phyloP scores from a whole-genome alignment of 1,284 basidiomycete genomes.

The Agaricales sp. region DNA sequence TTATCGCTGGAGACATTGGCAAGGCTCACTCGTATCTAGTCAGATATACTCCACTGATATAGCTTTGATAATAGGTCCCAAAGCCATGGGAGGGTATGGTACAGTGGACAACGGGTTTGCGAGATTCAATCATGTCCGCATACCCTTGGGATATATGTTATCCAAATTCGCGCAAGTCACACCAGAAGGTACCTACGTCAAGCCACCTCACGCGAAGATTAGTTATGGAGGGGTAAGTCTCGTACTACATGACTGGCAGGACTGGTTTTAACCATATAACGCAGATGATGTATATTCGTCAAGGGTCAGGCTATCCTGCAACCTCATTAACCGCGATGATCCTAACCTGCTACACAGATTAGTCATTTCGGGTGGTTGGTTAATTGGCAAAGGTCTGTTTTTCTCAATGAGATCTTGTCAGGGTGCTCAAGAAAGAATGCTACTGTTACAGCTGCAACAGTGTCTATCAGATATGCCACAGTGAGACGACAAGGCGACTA shows the following conservation, averaged over 20 bases:
- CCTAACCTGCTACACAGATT: conserved; percentile 28
- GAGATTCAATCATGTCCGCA: conserved; percentile 57
- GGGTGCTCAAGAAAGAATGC: conserved; percentile 1
- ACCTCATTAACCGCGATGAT: neutral
- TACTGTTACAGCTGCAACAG: conserved; percentile 44
- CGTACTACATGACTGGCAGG: too few species aligned
- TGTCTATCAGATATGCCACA: conserved; percentile 66
- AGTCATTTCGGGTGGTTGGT: conserved; percentile 49
- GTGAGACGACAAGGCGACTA: conserved; percentile 61
- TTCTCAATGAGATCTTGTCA: neutral
- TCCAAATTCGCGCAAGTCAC: conserved; percentile 67
- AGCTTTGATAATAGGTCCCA: conserved; percentile 40
- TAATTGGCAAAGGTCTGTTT: conserved; percentile 51
- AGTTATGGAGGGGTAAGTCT: conserved; percentile 71
- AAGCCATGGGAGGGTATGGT: conserved; percentile 44
- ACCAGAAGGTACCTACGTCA: conserved; percentile 53
- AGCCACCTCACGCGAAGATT: conserved; percentile 65
- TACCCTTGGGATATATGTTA: conserved; percentile 70
- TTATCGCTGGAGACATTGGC: conserved; percentile 71
- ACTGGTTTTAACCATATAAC: too few species aligned
- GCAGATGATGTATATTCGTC: conserved; percentile 67
- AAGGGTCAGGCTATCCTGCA: conserved; percentile 27
- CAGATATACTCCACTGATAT: neutral
- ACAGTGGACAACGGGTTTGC: conserved; percentile 63
- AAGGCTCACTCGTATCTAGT: neutral